Evolutionary conservation across 2,329 filamentous ascomycete genomes (phyloP).

Genomic region (Emydomyces testavorans): DNA sequence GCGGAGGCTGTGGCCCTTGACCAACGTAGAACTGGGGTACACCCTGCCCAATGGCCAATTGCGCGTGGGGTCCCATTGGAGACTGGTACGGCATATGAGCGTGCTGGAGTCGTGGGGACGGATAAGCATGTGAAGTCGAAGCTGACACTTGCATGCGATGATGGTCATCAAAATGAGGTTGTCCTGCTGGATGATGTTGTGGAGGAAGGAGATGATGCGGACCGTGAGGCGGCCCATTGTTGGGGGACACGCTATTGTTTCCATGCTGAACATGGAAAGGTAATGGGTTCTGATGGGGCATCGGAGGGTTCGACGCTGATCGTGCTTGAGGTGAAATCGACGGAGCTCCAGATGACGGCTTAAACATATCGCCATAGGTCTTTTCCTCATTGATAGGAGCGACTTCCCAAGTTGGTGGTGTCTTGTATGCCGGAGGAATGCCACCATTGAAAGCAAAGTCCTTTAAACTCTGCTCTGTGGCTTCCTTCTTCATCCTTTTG

Average conservation of each 20-base stretch:
- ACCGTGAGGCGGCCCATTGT: conserved; percentile 62
- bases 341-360: conserved; percentile 48
- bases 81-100: conserved; percentile 57
- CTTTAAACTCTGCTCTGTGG: conserved; percentile 40
- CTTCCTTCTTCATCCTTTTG: conserved; percentile 59
- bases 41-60: conserved; percentile 60
- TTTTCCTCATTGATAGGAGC: conserved; percentile 60
- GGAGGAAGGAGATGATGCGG: conserved; percentile 59
- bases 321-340: conserved; percentile 61
- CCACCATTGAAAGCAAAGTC: conserved; percentile 68
- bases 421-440: conserved; percentile 75
- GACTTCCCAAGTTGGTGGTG: conserved; percentile 71
- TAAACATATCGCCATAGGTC: conserved; percentile 70
- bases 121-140: conserved; percentile 71
- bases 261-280: conserved; percentile 72
- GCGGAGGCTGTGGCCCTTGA: conserved; percentile 57
- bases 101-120: conserved; percentile 67
- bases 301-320: conserved; percentile 50
- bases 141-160: conserved; percentile 79
- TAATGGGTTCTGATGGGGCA: conserved; percentile 67
- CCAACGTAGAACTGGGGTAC: conserved; percentile 61
- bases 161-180: conserved; percentile 66
- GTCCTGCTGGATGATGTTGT: conserved; percentile 57
- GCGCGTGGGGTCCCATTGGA: conserved; percentile 55
- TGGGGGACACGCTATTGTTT: conserved; percentile 53